These are phyloP conservation scores for Pseudohyphozyma bogoriensis DNA, from an alignment of 768 basidiomycete species.

Conservation along the genomic window DNA sequence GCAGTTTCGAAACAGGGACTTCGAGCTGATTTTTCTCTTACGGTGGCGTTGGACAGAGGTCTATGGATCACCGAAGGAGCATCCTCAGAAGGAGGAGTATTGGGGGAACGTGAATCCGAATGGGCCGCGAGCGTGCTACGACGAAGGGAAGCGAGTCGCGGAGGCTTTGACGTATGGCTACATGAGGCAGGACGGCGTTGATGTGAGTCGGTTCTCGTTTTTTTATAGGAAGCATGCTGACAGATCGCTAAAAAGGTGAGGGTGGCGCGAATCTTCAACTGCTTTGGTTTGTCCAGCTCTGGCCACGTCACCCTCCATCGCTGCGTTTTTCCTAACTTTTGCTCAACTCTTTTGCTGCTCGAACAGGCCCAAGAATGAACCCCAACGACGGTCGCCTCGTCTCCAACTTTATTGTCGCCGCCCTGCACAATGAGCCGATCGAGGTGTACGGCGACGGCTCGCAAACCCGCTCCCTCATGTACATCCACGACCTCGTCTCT, in stretches of 20 bases:
- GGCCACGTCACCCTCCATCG: conserved; percentile 1
- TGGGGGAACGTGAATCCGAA: conserved; percentile 82
- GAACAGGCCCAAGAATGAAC: conserved; percentile 52
- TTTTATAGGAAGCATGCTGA: too few species aligned
- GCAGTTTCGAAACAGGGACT: not conserved
- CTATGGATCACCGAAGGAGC: conserved; percentile 96
- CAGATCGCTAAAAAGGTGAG: too few species aligned
- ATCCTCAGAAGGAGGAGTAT: conserved; percentile 59
- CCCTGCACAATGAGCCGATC: conserved; percentile 89
- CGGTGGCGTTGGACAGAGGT: conserved; percentile 52
- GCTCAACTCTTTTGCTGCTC: too few species aligned
- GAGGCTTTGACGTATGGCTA: conserved; percentile 96
- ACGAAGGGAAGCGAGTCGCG: conserved; percentile 98
- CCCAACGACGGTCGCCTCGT: conserved; percentile 94
- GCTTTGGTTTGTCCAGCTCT: conserved; percentile 51
- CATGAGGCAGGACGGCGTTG: conserved; percentile 85
- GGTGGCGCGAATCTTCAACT: conserved; percentile 98
- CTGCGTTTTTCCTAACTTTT: not conserved
- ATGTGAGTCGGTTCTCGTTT: too few species aligned
- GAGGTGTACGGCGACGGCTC: conserved; percentile 44
- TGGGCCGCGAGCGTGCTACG: conserved; percentile 97
- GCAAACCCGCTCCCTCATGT: conserved; percentile 39
- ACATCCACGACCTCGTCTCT: conserved; percentile 93
- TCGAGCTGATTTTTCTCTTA: not conserved
- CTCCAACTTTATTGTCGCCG: conserved; percentile 97